Percentiles rank a stretch among this genome's conserved stretches.
These are phyloP conservation scores for Graphilbum sp. DNA, from an alignment of 2,329 filamentous ascomycete genomes.

Conservation along the genomic window DNA sequence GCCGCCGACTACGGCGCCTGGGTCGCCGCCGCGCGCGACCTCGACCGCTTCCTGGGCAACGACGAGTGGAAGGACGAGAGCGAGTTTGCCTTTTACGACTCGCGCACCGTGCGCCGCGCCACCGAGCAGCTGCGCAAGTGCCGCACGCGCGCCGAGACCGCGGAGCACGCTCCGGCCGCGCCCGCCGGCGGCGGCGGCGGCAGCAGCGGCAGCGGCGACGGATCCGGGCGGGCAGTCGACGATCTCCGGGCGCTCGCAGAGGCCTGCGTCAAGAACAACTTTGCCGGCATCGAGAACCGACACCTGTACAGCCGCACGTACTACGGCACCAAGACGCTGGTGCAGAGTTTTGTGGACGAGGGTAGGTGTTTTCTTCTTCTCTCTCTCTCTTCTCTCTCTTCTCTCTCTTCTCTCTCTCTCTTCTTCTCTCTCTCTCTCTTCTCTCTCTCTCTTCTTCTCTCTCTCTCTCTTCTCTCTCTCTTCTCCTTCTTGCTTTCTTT, in stretches of 20 bases:
- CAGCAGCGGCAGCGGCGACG: too few relatives aligned
- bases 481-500: too few relatives aligned
- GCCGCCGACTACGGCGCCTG: slow-evolving; percentile 70
- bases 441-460: too few relatives aligned
- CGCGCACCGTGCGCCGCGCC: slow-evolving; percentile 63
- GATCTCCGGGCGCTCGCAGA: slow-evolving; percentile 59
- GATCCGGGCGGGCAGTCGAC: slow-evolving; percentile 9
- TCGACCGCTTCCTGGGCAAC: slow-evolving; percentile 71
- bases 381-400: not conserved
- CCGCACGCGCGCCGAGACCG: slow-evolving; percentile 40
- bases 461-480: not conserved
- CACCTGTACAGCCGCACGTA: slow-evolving; percentile 95
- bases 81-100: slow-evolving; percentile 74
- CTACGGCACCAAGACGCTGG: slow-evolving; percentile 88
- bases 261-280: slow-evolving; percentile 94
- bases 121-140: slow-evolving; percentile 56
- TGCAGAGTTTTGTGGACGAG: slow-evolving; percentile 83
- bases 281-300: slow-evolving; percentile 85
- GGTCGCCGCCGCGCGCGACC: slow-evolving; percentile 59
- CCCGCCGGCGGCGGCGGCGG: too few relatives aligned
- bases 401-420: not conserved
- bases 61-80: slow-evolving; percentile 65
- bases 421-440: not conserved
- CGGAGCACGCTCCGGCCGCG: too few relatives aligned
- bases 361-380: slow-evolving; percentile 20